Conservation (phyloP, 192 early-diverging fungal genomes). For the Backusella sp. region DNA sequence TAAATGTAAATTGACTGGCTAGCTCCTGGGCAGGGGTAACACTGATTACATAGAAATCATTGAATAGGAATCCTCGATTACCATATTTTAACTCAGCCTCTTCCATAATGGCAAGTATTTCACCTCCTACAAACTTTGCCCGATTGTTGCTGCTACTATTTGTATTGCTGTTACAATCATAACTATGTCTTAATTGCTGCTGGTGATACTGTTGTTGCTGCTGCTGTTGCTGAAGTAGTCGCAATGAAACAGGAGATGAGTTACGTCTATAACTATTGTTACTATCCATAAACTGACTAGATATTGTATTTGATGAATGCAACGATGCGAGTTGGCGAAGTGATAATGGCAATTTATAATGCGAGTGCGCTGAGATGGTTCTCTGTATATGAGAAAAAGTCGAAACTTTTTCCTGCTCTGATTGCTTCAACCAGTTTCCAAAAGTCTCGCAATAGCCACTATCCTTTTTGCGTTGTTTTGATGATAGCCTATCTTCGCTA, state of each 20-base stretch:
- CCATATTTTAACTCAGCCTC: slow-evolving; percentile 5
- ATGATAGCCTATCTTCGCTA: background rate
- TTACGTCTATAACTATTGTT: background rate
- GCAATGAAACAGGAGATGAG: background rate
- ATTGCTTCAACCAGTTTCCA: background rate
- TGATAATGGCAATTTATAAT: slow-evolving; percentile 1
- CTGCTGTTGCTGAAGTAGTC: background rate
- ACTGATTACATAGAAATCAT: background rate
- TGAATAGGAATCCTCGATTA: background rate
- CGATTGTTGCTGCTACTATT: slow-evolving; percentile 2
- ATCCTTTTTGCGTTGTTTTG: slow-evolving; percentile 21
- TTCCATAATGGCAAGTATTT: background rate
- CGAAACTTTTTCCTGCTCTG: background rate
- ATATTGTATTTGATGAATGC: background rate
- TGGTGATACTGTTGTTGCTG: background rate
- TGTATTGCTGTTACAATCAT: background rate
- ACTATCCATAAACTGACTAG: background rate
- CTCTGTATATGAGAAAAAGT: background rate
- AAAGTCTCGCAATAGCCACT: slow-evolving; percentile 21
- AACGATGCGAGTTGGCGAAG: slow-evolving; percentile 2
- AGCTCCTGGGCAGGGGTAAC: slow-evolving; percentile 53
- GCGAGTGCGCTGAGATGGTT: background rate
- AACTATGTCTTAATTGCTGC: background rate
- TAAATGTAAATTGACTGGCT: slow-evolving; percentile 63
- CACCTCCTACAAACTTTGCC: slow-evolving; percentile 42